Evolutionary conservation across 805 yeast species (phyloP).

Genomic region (Zygoascus flipseniorum): DNA sequence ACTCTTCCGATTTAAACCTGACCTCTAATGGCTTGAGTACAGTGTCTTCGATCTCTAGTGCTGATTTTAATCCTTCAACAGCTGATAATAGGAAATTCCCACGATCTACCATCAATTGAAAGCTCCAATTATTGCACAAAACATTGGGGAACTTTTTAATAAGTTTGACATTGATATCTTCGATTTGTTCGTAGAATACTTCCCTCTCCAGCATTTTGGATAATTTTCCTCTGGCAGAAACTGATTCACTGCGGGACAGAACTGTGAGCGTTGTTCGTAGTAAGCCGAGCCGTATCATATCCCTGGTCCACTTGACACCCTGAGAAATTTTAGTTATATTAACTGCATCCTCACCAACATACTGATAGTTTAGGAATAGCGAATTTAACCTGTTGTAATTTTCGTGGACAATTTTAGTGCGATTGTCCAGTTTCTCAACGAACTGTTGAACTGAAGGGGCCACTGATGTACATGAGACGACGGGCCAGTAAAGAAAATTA

Average conservation of each 20-base stretch:
- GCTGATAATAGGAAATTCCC: slow-evolving; percentile 15
- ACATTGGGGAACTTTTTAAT: neutral
- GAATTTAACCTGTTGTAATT: neutral
- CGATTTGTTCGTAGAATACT: neutral
- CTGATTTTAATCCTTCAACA: slow-evolving; percentile 6
- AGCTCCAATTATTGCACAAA: neutral
- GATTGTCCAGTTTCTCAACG: neutral
- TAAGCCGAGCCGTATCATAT: neutral
- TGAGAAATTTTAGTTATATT: neutral
- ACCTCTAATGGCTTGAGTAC: slow-evolving; percentile 21
- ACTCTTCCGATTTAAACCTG: slow-evolving; percentile 20
- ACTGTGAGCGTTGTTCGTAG: neutral
- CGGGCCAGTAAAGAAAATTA: neutral
- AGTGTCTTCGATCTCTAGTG: slow-evolving; percentile 8
- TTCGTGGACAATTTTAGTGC: neutral
- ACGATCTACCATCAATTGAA: slow-evolving; percentile 16
- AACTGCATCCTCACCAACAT: neutral
- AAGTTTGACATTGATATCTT: neutral
- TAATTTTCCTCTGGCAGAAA: neutral
- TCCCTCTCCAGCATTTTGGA: neutral
- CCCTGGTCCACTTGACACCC: neutral
- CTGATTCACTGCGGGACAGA: neutral
- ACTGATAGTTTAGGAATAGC: neutral
- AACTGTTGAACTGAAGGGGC: neutral
- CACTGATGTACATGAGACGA: neutral